phyloP scores from a whole-genome alignment of 768 basidiomycete genomes.

The Tulasnella sp. region DNA sequence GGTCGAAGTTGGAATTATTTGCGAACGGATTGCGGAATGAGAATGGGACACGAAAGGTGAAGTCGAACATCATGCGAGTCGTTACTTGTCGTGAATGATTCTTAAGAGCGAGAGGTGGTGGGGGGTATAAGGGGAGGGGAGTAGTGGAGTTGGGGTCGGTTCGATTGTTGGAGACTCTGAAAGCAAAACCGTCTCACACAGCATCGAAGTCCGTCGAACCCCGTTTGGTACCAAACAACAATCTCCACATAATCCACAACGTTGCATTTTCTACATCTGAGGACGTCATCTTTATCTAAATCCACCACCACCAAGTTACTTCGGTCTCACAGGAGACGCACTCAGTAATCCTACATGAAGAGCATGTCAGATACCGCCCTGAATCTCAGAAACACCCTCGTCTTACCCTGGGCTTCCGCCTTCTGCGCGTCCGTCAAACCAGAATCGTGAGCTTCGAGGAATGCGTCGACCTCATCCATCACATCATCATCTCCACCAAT shows the following conservation, averaged over 20 bases:
- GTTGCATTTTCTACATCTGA: not conserved
- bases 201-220: not conserved
- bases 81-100: not conserved
- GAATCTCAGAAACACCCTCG: not conserved
- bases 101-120: not conserved
- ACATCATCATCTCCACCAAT: slow-evolving; percentile 59
- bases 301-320: not conserved
- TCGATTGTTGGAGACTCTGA: not conserved
- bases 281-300: not conserved
- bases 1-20: not conserved
- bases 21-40: slow-evolving; percentile 3
- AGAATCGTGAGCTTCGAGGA: slow-evolving; percentile 88
- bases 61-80: slow-evolving; percentile 4
- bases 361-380: not conserved
- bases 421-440: slow-evolving; percentile 74
- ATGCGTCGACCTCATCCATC: slow-evolving; percentile 91
- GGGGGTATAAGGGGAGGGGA: not conserved
- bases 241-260: not conserved
- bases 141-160: not conserved
- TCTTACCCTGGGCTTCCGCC: slow-evolving; percentile 42
- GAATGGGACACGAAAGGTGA: slow-evolving; percentile 2
- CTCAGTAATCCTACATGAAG: not conserved
- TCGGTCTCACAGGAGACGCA: not conserved
- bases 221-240: not conserved
- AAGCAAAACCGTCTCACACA: not conserved